Conservation (phyloP, 1,284 basidiomycete genomes). For the Cutaneotrichosporon cyanovorans region DNA sequence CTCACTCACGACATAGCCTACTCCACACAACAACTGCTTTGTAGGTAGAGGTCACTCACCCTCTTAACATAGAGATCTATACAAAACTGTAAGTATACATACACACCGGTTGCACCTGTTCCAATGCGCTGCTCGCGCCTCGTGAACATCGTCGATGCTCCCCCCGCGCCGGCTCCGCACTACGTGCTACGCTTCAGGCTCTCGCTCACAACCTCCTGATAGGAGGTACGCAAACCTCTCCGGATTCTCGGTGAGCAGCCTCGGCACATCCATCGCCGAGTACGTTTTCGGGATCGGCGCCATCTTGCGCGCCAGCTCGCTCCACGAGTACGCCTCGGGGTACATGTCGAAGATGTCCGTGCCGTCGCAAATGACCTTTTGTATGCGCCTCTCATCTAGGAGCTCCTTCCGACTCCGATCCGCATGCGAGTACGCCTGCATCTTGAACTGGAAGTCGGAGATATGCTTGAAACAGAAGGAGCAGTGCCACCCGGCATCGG, state of each 20-base stretch:
- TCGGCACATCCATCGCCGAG: slow-evolving; percentile 16
- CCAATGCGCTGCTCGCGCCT: too few species aligned
- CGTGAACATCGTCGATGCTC: too few species aligned
- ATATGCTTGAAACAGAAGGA: slow-evolving; percentile 27
- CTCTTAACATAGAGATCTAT: too few species aligned
- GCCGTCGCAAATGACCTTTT: slow-evolving; percentile 20
- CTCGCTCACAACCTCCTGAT: slow-evolving; percentile 12
- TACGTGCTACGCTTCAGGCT: too few species aligned
- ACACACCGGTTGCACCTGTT: too few species aligned
- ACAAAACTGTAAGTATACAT: too few species aligned
- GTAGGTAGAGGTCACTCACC: too few species aligned
- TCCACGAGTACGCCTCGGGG: slow-evolving; percentile 26
- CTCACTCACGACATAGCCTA: too few species aligned
- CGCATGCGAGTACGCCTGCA: slow-evolving; percentile 29
- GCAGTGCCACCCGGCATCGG: slow-evolving; percentile 55
- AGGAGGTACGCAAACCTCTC: slow-evolving; percentile 20
- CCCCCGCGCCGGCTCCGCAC: too few species aligned
- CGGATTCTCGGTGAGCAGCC: slow-evolving; percentile 16
- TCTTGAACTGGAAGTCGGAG: slow-evolving; percentile 25
- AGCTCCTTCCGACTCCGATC: slow-evolving; percentile 20
- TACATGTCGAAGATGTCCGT: slow-evolving; percentile 28
- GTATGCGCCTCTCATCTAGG: slow-evolving; percentile 9
- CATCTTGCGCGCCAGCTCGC: slow-evolving; percentile 21
- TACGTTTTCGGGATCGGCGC: slow-evolving; percentile 6
- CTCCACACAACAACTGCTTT: too few species aligned